Base-by-base conservation (phyloP, 2,329 filamentous ascomycete genomes). In the Fusarium caatingaense region DNA sequence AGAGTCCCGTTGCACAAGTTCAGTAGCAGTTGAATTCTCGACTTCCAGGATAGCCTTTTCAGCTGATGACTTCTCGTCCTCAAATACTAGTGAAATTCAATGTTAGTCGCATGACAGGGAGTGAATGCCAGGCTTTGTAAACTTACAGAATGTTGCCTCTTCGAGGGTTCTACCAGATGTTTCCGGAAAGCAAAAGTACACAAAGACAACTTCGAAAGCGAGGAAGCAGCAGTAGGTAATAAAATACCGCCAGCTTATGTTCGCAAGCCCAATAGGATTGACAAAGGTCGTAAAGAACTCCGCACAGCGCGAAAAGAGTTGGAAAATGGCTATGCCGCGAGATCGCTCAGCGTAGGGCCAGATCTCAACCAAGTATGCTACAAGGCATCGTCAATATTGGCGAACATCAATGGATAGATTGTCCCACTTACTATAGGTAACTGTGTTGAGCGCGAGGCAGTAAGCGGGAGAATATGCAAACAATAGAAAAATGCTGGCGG, bases 121-220 rank as follows among this genome's bases (percentile, higher is more conserved):
- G 0, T 8, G 8, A 18, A 3, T 5, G 5, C 18, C 4, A 25
- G 10, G 3, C 4, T 3, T 45, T 3, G 23, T 45, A 11, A 18
- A 34, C 47, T 34, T 34, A 49, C 47, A 25, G 20, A 49, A 49
- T 10, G 47, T 49, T 23, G 28, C 50, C 42, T 85, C 84, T 70
- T 88, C 86, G 6, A 88, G 32, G 0, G 63, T 64, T n/a, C 27
- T 64, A 11, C 85, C 85, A 59, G 86, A 84, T 10, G 85, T 84
- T 62, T 87, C 84, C 0, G 85, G 85, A 66, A 85, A 87, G 66
- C 77, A 85, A 76, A 85, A 82, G 50, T 81, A 79, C 7, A 86
- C 79, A 56, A 64, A 73, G 10, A 64, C 44, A 28, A 64, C 82
- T 77, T 84, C 84, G 28, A 83, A 61, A 83, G 79, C 68, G 82